These are phyloP conservation scores for Cladochytrium tenue DNA, from an alignment of 371 early-diverging fungal species.

Conservation along the genomic window DNA sequence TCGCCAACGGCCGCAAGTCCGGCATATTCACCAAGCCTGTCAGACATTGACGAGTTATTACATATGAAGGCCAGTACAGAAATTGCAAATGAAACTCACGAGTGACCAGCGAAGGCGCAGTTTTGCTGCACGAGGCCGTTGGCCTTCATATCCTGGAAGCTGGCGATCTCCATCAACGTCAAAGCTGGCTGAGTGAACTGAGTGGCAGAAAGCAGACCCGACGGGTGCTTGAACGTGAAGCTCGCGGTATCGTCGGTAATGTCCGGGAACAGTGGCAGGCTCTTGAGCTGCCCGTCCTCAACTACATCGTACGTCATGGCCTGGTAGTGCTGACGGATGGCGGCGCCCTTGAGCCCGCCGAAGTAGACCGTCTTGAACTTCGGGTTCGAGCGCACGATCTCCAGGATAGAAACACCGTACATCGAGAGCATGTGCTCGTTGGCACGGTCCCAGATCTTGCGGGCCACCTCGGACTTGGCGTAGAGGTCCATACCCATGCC, in stretches of 20 bases:
- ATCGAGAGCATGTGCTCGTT: slow-evolving; percentile 82
- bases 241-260: slow-evolving; percentile 78
- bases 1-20: slow-evolving; percentile 89
- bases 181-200: slow-evolving; percentile 95
- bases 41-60: neutral
- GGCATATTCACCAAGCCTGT: slow-evolving; percentile 92
- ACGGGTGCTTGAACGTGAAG: slow-evolving; percentile 89
- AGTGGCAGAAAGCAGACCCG: slow-evolving; percentile 89
- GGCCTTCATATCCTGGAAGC: slow-evolving; percentile 88
- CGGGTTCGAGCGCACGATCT: slow-evolving; percentile 93
- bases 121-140: slow-evolving; percentile 82
- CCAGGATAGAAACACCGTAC: slow-evolving; percentile 90
- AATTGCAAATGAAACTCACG: slow-evolving; percentile 14
- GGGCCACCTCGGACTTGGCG: slow-evolving; percentile 78
- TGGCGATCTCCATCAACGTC: slow-evolving; percentile 90
- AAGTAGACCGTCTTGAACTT: slow-evolving; percentile 88
- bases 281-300: slow-evolving; percentile 66
- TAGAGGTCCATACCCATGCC: slow-evolving; percentile 98
- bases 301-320: slow-evolving; percentile 88
- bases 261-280: slow-evolving; percentile 86
- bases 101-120: slow-evolving; percentile 92
- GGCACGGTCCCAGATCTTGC: slow-evolving; percentile 90
- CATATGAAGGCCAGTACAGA: neutral
- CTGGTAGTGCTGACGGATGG: slow-evolving; percentile 87
- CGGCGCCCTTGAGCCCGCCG: slow-evolving; percentile 87